A percentile compares a stretch with the other conserved stretches of the same genome.
Evolutionary conservation across 192 early-diverging fungal species (phyloP).

Genomic region (Entomortierella parvispora): DNA sequence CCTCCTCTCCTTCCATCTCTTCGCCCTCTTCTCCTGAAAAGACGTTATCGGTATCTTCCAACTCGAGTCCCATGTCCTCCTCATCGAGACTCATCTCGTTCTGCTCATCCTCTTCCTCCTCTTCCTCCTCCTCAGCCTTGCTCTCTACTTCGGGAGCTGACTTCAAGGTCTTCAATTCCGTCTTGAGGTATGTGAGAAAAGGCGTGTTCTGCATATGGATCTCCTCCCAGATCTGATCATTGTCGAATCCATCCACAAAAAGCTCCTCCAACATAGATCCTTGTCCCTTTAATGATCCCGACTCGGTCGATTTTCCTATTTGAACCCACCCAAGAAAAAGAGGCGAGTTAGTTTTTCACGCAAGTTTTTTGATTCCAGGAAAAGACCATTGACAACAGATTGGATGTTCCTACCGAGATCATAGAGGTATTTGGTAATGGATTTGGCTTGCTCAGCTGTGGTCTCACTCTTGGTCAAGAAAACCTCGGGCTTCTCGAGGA

Average conservation of each 20-base stretch:
- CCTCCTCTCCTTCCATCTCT: constrained; percentile 44
- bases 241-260: constrained; percentile 76
- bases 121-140: constrained; percentile 54
- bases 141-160: constrained; percentile 53
- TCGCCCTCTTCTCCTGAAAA: constrained; percentile 52
- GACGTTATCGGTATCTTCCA: constrained; percentile 39
- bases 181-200: constrained; percentile 71
- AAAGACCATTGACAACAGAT: not conserved
- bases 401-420: constrained; percentile 56
- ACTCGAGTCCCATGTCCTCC: constrained; percentile 19
- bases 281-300: constrained; percentile 49
- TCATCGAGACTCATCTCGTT: constrained; percentile 47
- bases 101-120: constrained; percentile 50
- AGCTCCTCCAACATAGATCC: constrained; percentile 68
- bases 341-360: not conserved
- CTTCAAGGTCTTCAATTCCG: constrained; percentile 55
- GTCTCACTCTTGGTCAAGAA: constrained; percentile 54
- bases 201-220: constrained; percentile 87
- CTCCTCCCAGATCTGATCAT: constrained; percentile 95
- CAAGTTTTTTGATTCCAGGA: no score
- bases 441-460: constrained; percentile 51
- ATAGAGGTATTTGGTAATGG: constrained; percentile 61
- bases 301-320: constrained; percentile 61
- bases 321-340: constrained; percentile 7
- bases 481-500: constrained; percentile 64